These are phyloP conservation scores for Russula griseocarnosa DNA, from an alignment of 768 basidiomycete genomes.

Conservation along the genomic window DNA sequence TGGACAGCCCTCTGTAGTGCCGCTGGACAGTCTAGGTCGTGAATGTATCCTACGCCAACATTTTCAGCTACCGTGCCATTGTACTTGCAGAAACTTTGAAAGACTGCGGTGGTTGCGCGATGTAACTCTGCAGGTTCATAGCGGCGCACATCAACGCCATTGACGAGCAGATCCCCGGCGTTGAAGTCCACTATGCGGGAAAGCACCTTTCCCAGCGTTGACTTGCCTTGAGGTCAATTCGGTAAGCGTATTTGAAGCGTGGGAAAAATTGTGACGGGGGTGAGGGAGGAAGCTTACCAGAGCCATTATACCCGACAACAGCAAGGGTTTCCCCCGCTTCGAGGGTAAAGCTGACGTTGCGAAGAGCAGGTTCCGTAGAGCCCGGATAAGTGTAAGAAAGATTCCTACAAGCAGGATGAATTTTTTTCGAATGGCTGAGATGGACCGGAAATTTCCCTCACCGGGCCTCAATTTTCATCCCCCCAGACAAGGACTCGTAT, in stretches of 20 bases:
- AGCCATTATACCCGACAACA: conserved; percentile 82
- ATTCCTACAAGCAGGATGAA: conserved; percentile 38
- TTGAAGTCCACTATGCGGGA: conserved; percentile 77
- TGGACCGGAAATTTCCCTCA: conserved; percentile 34
- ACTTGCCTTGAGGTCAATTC: conserved; percentile 57
- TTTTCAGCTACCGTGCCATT: conserved; percentile 76
- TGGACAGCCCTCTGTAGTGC: conserved; percentile 63
- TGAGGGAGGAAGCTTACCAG: conserved; percentile 46
- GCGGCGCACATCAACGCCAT: conserved; percentile 62
- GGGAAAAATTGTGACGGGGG: background rate
- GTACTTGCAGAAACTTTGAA: conserved; percentile 83
- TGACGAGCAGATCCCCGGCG: conserved; percentile 62
- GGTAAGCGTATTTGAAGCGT: background rate
- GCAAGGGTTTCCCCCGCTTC: conserved; percentile 76
- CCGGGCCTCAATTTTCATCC: conserved; percentile 71
- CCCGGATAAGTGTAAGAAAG: conserved; percentile 81
- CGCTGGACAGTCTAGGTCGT: conserved; percentile 51
- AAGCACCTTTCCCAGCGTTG: conserved; percentile 78
- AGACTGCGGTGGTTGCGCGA: conserved; percentile 69
- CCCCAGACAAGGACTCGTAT: conserved; percentile 48
- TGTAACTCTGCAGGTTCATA: conserved; percentile 70
- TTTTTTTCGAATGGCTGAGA: conserved; percentile 4
- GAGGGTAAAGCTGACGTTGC: conserved; percentile 64
- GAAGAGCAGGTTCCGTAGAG: conserved; percentile 58
- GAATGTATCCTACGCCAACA: conserved; percentile 77